Evolutionary conservation across 148 eudicot species (phyloP).

Genomic region (Chenopodium album): DNA sequence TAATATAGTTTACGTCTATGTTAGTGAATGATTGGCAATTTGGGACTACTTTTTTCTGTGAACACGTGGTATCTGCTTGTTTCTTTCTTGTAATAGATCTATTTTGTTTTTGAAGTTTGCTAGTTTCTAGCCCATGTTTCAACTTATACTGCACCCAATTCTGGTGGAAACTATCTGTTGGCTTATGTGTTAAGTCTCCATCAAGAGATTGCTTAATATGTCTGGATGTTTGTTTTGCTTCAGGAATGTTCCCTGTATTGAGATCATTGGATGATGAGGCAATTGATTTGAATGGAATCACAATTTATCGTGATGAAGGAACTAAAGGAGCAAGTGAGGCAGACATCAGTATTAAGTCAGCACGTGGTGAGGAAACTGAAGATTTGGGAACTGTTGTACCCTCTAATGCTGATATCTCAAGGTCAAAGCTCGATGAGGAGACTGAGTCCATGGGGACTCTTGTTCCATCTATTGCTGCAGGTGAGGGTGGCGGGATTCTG

Average conservation of each 20-base stretch:
- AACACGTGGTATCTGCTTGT: neutral
- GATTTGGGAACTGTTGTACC: conserved; percentile 20
- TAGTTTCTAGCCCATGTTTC: neutral
- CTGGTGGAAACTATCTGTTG: neutral
- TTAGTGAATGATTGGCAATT: neutral
- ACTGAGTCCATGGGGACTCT: conserved; percentile 23
- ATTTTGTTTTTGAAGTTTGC: too few relatives aligned
- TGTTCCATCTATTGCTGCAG: conserved; percentile 28
- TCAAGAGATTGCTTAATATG: neutral
- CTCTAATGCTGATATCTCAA: conserved; percentile 21
- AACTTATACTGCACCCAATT: neutral
- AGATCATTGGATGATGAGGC: conserved; percentile 54
- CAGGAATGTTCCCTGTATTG: conserved; percentile 65
- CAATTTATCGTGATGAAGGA: conserved; percentile 34
- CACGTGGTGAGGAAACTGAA: conserved; percentile 31
- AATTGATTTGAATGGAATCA: conserved; percentile 55
- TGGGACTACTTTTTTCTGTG: neutral
- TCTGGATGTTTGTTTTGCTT: conserved; percentile 13
- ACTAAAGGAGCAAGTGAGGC: conserved; percentile 27
- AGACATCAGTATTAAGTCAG: conserved; percentile 25
- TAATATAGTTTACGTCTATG: neutral
- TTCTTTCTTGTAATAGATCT: neutral
- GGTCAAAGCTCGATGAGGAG: conserved; percentile 30
- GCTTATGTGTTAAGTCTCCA: neutral
- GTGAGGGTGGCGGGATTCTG: conserved; percentile 23